Evolutionary conservation across 1,284 basidiomycete species (phyloP).

Genomic region (Papiliotrema laurentii): DNA sequence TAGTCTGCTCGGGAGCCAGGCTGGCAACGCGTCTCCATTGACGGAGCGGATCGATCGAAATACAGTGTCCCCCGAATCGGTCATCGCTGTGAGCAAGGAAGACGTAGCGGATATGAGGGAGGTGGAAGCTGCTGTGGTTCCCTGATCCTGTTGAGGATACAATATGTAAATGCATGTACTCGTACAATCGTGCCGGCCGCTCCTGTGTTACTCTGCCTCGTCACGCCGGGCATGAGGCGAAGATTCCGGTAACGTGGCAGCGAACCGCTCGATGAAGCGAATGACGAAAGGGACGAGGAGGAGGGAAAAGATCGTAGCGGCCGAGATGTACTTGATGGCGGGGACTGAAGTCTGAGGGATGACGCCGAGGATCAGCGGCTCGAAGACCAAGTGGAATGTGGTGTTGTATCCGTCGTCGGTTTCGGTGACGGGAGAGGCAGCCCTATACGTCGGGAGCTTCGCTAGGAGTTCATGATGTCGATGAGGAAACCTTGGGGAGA

Average conservation of each 20-base stretch:
- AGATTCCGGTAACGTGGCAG: not conserved
- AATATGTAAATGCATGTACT: not conserved
- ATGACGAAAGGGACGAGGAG: conserved; percentile 15
- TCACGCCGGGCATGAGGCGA: not conserved
- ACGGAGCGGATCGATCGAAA: not conserved
- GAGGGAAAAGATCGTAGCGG: conserved; percentile 10
- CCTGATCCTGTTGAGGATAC: not conserved
- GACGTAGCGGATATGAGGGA: conserved; percentile 24
- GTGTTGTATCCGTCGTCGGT: conserved; percentile 6
- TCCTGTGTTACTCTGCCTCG: not conserved
- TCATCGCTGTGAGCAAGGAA: conserved; percentile 6
- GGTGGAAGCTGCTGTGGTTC: conserved; percentile 25
- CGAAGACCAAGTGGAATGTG: conserved; percentile 24
- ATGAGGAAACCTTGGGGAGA: conserved; percentile 24
- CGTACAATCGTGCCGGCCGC: not conserved
- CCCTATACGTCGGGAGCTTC: not conserved
- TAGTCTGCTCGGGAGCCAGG: conserved; percentile 5
- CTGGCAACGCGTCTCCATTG: not conserved
- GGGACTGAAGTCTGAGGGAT: conserved; percentile 30
- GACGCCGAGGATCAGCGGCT: conserved; percentile 31
- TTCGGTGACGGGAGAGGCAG: not conserved
- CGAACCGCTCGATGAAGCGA: conserved; percentile 7
- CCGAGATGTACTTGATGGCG: conserved; percentile 16
- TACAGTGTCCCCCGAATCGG: not conserved
- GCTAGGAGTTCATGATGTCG: conserved; percentile 3